Conservation (phyloP, 2,329 filamentous ascomycete species). For the Purpureocillium takamizusanense region DNA sequence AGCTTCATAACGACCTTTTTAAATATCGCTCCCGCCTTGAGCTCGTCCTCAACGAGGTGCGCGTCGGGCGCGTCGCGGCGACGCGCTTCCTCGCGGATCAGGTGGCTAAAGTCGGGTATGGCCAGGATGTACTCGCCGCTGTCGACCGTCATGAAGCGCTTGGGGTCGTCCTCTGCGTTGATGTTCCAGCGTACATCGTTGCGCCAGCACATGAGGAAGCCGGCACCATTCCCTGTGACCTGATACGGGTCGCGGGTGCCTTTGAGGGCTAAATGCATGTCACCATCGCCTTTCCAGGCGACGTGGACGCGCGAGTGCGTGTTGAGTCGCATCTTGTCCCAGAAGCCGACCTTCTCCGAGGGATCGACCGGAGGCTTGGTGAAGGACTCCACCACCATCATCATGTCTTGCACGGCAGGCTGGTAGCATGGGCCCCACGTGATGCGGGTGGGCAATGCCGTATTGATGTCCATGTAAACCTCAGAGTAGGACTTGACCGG, state of each 20-base stretch:
- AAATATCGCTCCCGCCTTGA: slow-evolving; percentile 72
- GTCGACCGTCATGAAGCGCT: slow-evolving; percentile 89
- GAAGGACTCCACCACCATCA: slow-evolving; percentile 98
- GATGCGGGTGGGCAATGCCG: slow-evolving; percentile 80
- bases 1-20: slow-evolving; percentile 99
- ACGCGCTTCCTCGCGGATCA: slow-evolving; percentile 60
- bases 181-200: slow-evolving; percentile 86
- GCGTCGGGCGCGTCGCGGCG: slow-evolving; percentile 46
- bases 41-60: slow-evolving; percentile 52
- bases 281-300: slow-evolving; percentile 90
- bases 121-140: slow-evolving; percentile 93
- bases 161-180: slow-evolving; percentile 76
- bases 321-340: slow-evolving; percentile 93
- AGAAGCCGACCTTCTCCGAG: slow-evolving; percentile 91
- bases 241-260: slow-evolving; percentile 87
- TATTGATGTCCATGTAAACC: slow-evolving; percentile 87
- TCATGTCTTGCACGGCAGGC: slow-evolving; percentile 97
- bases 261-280: slow-evolving; percentile 89
- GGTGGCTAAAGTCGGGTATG: slow-evolving; percentile 84
- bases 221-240: slow-evolving; percentile 84
- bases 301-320: slow-evolving; percentile 88
- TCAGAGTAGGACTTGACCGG: slow-evolving; percentile 96
- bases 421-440: slow-evolving; percentile 98
- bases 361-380: slow-evolving; percentile 92
- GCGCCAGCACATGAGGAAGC: slow-evolving; percentile 97